Evolutionary conservation across 345 rosid genomes (phyloP), one percentile per base, ranked within the genome.

Genomic region (Heritiera fomes): DNA sequence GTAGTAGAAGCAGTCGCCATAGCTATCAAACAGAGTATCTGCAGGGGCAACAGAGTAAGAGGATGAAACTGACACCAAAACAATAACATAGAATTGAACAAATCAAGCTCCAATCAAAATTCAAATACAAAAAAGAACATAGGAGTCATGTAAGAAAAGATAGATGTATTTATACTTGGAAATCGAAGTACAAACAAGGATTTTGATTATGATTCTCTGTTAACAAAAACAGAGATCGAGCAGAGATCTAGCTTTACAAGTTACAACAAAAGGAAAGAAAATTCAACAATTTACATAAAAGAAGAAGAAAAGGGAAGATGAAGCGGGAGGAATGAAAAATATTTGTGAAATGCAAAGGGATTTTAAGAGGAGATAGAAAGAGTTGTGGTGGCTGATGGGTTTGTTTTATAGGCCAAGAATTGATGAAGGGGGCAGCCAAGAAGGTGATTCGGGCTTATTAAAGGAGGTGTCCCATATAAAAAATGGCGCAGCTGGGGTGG

Each of bases 41-140:
- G 66, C 73, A 28, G 59, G 7, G 10, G 14, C 50, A 71, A 76
- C 61, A 69, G 75, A 61, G 66, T 41, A 62, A 46, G 53, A 45
- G 13, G 60, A 64, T 34, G 38, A 3, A 41, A 41, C 43, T 2
- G 6, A 41, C 43, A 41, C 3, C 43, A 5, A 41, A 41, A 12
- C 17, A 12, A 50, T 2, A 1, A 1, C n/a, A 28, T 52, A 1
- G 14, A 10, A 20, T 65, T 1, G 38, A n/a, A 13, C 75, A 28
- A 5, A 23, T 45, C 53, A n/a, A 46, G 7, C 18, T 58, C 34
- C 34, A 20, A 58, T 20, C 40, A 43, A 45, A 59, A 59, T 60
- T 58, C 17, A 14, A n/a, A 34, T 0, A 41, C n/a, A 38, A 46
- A 70, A 45, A 70, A 50, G 13, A 75, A 41, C 17, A 23, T 20